Percentiles rank a stretch among this genome's conserved stretches.
These are phyloP conservation scores for Aulographum hederae DNA, from an alignment of 2,329 filamentous ascomycete species.

Conservation along the genomic window DNA sequence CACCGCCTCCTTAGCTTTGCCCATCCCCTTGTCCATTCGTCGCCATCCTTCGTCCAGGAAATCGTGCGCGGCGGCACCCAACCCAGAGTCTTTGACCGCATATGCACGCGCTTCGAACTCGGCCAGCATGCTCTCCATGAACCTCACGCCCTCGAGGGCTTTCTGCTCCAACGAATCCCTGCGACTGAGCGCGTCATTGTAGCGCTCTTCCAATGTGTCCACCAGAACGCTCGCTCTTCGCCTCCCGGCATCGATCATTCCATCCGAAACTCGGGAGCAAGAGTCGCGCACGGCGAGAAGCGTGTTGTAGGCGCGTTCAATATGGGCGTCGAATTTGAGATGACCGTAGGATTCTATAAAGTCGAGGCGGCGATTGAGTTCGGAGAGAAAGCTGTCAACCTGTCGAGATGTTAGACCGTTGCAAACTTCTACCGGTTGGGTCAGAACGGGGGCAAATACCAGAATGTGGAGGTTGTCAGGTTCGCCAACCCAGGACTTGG, in stretches of 20 bases:
- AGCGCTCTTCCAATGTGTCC: slow-evolving; percentile 55
- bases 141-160: slow-evolving; percentile 65
- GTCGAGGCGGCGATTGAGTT: slow-evolving; percentile 73
- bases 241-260: slow-evolving; percentile 72
- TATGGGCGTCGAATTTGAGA: slow-evolving; percentile 62
- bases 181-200: slow-evolving; percentile 60
- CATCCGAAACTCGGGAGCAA: slow-evolving; percentile 79
- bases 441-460: slow-evolving; percentile 9
- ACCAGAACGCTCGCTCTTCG: slow-evolving; percentile 76
- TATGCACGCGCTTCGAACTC: slow-evolving; percentile 74
- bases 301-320: slow-evolving; percentile 70
- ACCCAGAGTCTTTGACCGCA: slow-evolving; percentile 58
- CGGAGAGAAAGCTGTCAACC: slow-evolving; percentile 67
- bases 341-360: slow-evolving; percentile 80
- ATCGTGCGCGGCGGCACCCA: slow-evolving; percentile 52
- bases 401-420: slow-evolving; percentile 12
- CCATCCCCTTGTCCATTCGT: slow-evolving; percentile 63
- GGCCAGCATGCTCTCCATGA: slow-evolving; percentile 69
- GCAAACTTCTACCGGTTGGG: slow-evolving; percentile 8
- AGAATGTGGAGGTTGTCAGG: slow-evolving; percentile 28
- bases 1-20: slow-evolving; percentile 55
- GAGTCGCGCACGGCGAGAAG: slow-evolving; percentile 72
- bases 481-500: slow-evolving; percentile 24
- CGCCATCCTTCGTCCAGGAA: slow-evolving; percentile 64
- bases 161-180: slow-evolving; percentile 86